Conservation (phyloP, 208 protist genomes). For the Acanthamoeba lenticulata region DNA sequence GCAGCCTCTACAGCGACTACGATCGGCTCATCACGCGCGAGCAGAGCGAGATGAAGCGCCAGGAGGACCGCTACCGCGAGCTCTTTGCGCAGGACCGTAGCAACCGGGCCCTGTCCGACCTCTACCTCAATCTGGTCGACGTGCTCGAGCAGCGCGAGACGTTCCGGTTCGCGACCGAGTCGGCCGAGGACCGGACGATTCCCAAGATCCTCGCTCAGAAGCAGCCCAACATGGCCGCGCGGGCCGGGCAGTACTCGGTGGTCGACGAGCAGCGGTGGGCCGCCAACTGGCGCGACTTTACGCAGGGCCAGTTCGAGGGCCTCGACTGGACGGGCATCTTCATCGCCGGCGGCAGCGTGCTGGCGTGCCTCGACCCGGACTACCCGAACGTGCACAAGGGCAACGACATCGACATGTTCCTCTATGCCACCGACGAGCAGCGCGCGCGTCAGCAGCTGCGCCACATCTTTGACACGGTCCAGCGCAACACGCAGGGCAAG, state of each 20-base stretch:
- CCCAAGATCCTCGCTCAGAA: not conserved
- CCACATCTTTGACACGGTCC: slow-evolving; percentile 57
- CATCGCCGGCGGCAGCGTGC: slow-evolving; percentile 77
- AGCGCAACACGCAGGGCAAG: not conserved
- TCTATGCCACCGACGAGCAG: slow-evolving; percentile 76
- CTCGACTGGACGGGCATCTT: slow-evolving; percentile 81
- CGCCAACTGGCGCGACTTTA: slow-evolving; percentile 67
- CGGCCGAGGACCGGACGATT: not conserved
- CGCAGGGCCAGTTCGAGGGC: slow-evolving; percentile 11
- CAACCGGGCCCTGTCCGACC: not conserved
- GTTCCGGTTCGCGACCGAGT: not conserved
- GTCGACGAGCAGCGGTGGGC: not conserved
- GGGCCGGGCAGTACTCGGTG: not conserved
- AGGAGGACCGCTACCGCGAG: not conserved
- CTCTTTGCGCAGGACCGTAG: not conserved
- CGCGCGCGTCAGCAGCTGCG: slow-evolving; percentile 64
- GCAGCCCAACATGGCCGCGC: not conserved
- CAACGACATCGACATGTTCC: slow-evolving; percentile 83
- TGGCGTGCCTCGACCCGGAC: slow-evolving; percentile 41
- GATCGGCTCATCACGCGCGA: not conserved
- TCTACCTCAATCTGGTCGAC: slow-evolving; percentile 16
- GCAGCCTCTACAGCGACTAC: not conserved
- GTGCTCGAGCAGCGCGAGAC: not conserved
- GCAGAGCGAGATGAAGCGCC: not conserved
- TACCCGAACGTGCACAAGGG: not conserved